These are phyloP conservation scores for Pelargonium fulgidum DNA, from an alignment of 441 rosid species.

Conservation along the genomic window DNA sequence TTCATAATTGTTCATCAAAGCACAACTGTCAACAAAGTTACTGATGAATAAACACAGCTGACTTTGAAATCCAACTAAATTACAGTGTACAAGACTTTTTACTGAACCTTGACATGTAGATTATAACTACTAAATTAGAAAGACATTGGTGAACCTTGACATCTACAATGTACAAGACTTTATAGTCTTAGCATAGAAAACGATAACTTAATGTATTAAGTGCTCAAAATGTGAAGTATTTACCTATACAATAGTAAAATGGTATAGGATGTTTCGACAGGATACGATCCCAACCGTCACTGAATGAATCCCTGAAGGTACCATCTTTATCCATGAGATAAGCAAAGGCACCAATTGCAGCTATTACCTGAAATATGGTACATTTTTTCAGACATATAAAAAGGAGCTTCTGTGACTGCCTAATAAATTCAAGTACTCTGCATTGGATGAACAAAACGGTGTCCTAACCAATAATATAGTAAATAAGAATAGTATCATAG, in stretches of 20 bases:
- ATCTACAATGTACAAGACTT: neutral
- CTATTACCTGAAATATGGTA: conserved; percentile 44
- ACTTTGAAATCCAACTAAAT: neutral
- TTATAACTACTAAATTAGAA: neutral
- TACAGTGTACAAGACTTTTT: no score
- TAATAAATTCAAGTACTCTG: neutral
- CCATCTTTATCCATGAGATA: conserved; percentile 92
- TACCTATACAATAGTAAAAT: conserved; percentile 92
- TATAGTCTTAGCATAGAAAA: neutral
- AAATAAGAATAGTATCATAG: neutral
- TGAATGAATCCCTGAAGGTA: conserved; percentile 78
- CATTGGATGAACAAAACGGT: neutral
- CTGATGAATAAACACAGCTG: neutral
- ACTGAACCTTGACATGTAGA: neutral
- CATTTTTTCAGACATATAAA: neutral
- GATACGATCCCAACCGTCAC: conserved; percentile 92
- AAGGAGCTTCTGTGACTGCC: neutral
- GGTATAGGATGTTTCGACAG: conserved; percentile 93
- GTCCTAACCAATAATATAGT: no score
- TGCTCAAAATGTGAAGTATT: conserved; percentile 2
- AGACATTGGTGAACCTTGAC: neutral
- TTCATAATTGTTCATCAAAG: neutral
- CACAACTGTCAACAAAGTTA: neutral
- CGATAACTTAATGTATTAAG: neutral
- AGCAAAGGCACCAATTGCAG: conserved; percentile 75